Evolutionary conservation across 225 moss, liverwort and hornwort genomes (phyloP).

Genomic region (Pseudisothecium myosuroides): DNA sequence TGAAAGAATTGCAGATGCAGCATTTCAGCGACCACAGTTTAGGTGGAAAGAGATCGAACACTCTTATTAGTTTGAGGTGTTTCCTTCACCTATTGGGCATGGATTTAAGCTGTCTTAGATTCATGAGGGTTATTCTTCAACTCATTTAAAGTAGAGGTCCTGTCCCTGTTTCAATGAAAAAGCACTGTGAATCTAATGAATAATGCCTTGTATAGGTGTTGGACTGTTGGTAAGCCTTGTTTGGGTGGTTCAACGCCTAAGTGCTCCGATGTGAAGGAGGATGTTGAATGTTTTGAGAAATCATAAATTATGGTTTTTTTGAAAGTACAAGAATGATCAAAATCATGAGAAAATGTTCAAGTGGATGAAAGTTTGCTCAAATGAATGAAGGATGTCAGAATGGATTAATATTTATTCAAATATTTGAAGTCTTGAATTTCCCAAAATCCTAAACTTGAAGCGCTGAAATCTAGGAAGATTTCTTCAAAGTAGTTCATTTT

Average conservation of each 20-base stretch:
- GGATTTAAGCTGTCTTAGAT: background rate
- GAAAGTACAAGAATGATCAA: background rate
- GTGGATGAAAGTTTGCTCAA: background rate
- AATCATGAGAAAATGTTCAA: background rate
- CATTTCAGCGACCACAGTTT: slow-evolving; percentile 67
- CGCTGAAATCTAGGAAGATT: too few relatives aligned
- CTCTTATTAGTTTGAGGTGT: background rate
- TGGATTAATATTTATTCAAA: too few relatives aligned
- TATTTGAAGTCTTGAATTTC: too few relatives aligned
- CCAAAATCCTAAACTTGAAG: too few relatives aligned
- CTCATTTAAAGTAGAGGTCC: background rate
- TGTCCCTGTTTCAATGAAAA: too few relatives aligned
- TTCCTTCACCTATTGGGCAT: background rate
- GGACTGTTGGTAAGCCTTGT: background rate
- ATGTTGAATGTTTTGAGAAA: background rate
- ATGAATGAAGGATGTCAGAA: background rate
- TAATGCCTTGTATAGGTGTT: background rate
- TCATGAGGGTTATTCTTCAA: background rate
- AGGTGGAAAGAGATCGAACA: background rate
- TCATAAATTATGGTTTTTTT: background rate
- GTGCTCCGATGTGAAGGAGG: background rate
- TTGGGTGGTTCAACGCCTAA: background rate
- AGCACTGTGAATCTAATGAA: too few relatives aligned
- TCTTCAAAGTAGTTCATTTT: too few relatives aligned
- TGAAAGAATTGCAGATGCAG: slow-evolving; percentile 83